Percentiles rank a stretch among this genome's conserved stretches.
Conservation (phyloP, 2,329 filamentous ascomycete genomes). For the Cylindrodendrum hubeiense region DNA sequence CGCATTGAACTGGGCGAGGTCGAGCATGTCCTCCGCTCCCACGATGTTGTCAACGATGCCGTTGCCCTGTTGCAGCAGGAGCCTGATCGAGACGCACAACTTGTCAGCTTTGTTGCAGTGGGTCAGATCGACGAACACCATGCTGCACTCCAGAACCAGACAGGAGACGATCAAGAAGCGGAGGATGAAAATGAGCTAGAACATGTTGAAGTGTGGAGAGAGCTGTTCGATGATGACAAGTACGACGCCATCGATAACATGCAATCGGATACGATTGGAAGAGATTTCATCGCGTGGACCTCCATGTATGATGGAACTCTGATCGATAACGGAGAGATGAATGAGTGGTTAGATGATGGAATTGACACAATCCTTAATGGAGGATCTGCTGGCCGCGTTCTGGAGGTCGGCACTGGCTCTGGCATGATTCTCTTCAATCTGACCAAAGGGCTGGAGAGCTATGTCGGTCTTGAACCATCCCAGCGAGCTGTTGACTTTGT, state of each 20-base stretch:
- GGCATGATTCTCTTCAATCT: constrained; percentile 49
- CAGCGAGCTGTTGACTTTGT: constrained; percentile 37
- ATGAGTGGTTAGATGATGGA: constrained; percentile 49
- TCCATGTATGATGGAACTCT: constrained; percentile 47
- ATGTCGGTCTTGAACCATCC: constrained; percentile 46
- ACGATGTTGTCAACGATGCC: constrained; percentile 31
- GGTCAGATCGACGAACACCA: background rate
- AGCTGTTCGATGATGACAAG: constrained; percentile 29
- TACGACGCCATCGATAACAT: constrained; percentile 33
- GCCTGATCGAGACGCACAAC: constrained; percentile 7
- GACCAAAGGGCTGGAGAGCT: constrained; percentile 32
- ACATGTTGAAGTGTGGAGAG: constrained; percentile 27
- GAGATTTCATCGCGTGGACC: constrained; percentile 48
- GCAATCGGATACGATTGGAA: constrained; percentile 28
- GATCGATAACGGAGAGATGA: constrained; percentile 46
- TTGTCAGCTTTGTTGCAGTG: constrained; percentile 23
- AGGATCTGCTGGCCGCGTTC: constrained; percentile 27
- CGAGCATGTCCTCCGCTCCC: constrained; percentile 22
- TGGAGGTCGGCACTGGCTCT: constrained; percentile 47
- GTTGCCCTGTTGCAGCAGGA: constrained; percentile 28
- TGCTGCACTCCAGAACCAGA: background rate
- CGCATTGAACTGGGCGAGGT: constrained; percentile 39
- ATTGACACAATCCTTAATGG: constrained; percentile 36
- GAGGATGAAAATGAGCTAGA: background rate
- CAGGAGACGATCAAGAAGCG: background rate